phyloP scores from a whole-genome alignment of 2,329 filamentous ascomycete genomes.

The Apiospora saccharicola region DNA sequence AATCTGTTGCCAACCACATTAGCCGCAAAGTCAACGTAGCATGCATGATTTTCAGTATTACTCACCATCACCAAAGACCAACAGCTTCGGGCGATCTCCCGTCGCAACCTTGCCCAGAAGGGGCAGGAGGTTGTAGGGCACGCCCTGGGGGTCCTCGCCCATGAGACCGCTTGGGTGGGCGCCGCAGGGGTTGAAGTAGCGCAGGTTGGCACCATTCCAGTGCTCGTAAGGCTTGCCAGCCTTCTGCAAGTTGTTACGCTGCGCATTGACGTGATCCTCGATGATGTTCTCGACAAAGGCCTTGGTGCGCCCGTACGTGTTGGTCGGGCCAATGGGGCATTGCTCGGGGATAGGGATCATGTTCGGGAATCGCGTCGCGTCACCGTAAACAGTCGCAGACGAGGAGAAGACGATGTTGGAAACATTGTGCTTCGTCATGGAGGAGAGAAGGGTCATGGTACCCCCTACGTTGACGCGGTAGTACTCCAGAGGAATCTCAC shows the following conservation, averaged over 20 bases:
- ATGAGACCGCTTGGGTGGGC: conserved; percentile 95
- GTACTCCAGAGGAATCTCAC: conserved; percentile 94
- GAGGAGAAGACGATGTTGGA: conserved; percentile 98
- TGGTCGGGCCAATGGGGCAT: conserved; percentile 95
- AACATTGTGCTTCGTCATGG: conserved; percentile 90
- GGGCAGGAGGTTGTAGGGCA: conserved; percentile 95
- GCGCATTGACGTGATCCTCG: conserved; percentile 85
- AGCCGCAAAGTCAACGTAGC: not conserved
- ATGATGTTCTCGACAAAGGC: conserved; percentile 91
- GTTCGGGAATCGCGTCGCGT: conserved; percentile 92
- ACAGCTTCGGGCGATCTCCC: conserved; percentile 89
- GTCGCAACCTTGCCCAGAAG: conserved; percentile 95
- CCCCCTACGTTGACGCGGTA: conserved; percentile 97
- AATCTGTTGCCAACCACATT: conserved; percentile 66
- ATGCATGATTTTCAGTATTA: conserved; percentile 24
- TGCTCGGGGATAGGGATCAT: conserved; percentile 99
- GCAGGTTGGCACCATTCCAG: conserved; percentile 91
- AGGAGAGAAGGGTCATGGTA: conserved; percentile 83
- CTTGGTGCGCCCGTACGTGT: conserved; percentile 98
- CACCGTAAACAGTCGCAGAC: conserved; percentile 97
- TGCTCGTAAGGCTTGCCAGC: conserved; percentile 77
- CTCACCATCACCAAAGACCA: conserved; percentile 93
- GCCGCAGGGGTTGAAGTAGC: conserved; percentile 98
- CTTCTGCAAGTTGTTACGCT: conserved; percentile 84
- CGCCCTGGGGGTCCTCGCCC: conserved; percentile 96